phyloP scores from a whole-genome alignment of 805 yeast species.

The Saitoella complicata region DNA sequence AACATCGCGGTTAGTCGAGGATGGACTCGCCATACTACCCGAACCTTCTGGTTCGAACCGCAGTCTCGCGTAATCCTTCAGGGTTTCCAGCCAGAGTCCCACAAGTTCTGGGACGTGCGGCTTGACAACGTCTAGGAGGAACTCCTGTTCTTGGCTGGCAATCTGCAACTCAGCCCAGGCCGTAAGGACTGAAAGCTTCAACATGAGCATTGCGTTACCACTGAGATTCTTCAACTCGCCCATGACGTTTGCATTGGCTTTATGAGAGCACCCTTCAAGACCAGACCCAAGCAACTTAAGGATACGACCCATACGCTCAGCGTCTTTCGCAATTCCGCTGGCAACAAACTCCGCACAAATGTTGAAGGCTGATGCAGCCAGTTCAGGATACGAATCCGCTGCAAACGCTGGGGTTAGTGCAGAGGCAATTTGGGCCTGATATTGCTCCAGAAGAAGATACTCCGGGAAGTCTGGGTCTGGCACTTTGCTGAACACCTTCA shows the following conservation, averaged over 20 bases:
- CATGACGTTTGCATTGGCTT: neutral
- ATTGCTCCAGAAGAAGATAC: conserved; percentile 65
- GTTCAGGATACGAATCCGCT: conserved; percentile 50
- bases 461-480: conserved; percentile 61
- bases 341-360: conserved; percentile 64
- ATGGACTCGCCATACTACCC: no score
- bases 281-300: conserved; percentile 49
- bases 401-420: conserved; percentile 79
- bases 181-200: conserved; percentile 23
- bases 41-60: conserved; percentile 30
- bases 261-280: conserved; percentile 39
- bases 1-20: neutral
- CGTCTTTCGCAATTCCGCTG: conserved; percentile 34
- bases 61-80: conserved; percentile 57
- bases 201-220: conserved; percentile 22
- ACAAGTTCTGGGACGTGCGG: conserved; percentile 45
- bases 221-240: conserved; percentile 23
- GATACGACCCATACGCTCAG: conserved; percentile 36
- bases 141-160: conserved; percentile 14
- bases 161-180: conserved; percentile 28
- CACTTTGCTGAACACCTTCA: conserved; percentile 42
- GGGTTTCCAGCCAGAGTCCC: conserved; percentile 63
- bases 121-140: conserved; percentile 24
- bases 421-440: conserved; percentile 84
- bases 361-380: conserved; percentile 61